Evolutionary conservation across 305 asterid species (phyloP), one percentile per base, ranked within the genome.

Genomic region (Solanum hybrid): DNA sequence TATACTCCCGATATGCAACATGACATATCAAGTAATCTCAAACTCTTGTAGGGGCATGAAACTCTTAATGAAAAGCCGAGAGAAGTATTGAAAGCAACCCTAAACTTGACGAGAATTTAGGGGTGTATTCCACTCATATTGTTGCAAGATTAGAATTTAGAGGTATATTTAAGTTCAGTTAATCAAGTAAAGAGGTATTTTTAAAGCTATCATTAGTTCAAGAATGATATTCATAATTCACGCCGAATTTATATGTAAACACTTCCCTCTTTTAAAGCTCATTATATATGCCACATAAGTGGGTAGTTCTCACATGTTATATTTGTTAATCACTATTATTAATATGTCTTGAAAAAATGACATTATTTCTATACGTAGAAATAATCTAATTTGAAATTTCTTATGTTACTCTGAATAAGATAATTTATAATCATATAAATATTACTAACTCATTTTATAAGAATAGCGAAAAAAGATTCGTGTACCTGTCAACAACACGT

Each of bases 181-280:
- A 60, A 60, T 60, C 11, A 56, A 56, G 0, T 60, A 20, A 60
- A 60, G 0, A 0, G 1, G 0, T 60, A 0, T 0, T 60, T 60
- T 60, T 0, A 7, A 60, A 0, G 0, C 71, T 7, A 20, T 60
- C 5, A 20, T 0, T 60, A 60, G 10, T 60, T 20, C 71, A 5
- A 60, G 10, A 60, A 60, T 60, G 71, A 20, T 60, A 60, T 20
- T 60, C 2, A 60, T 20, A 60, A 60, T 56, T 56, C 24, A 20
- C 5, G 0, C 0, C 11, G 10, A 56, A 17, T 56, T 56, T 17
- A 56, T 0, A 20, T 14, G 3, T 14, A 1, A 56, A 56, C 1
- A 56, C 69, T 17, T 1, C 4, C 24, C 69, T 56, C 24, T 56
- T 51, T 51, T 17, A 51, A 56, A 17, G 1, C 69, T 75, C 36